These are phyloP conservation scores for Aureobasidium sp. DNA, from an alignment of 2,329 filamentous ascomycete species.

Conservation along the genomic window DNA sequence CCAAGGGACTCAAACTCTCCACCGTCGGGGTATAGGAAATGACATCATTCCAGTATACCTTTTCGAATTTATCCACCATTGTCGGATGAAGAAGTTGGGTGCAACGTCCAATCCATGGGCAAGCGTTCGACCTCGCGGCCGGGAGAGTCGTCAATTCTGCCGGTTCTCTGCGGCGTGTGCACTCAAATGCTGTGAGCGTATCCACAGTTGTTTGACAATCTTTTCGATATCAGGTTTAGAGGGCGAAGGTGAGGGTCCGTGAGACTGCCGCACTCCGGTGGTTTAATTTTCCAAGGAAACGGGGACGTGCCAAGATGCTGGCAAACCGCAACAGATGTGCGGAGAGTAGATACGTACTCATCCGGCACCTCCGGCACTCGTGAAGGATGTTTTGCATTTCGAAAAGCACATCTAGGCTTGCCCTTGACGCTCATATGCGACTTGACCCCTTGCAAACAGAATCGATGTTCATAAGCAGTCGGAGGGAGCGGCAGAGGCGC, in stretches of 20 bases:
- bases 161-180: not conserved
- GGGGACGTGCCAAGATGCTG: not conserved
- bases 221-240: slow-evolving; percentile 9
- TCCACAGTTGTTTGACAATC: slow-evolving; percentile 1
- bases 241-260: slow-evolving; percentile 2
- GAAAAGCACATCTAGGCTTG: not conserved
- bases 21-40: not conserved
- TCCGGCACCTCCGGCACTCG: not conserved
- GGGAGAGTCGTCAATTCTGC: not conserved
- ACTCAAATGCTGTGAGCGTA: not conserved
- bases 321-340: not conserved
- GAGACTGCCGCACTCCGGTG: slow-evolving; percentile 2
- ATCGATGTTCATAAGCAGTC: not conserved
- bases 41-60: not conserved
- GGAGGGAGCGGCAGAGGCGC: not conserved
- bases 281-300: not conserved
- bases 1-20: not conserved
- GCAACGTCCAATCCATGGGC: not conserved
- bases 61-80: slow-evolving; percentile 1
- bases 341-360: not conserved
- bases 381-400: not conserved
- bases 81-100: slow-evolving; percentile 2
- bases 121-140: not conserved
- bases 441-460: not conserved
- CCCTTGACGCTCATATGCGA: not conserved